Base-by-base conservation (phyloP, 2,329 filamentous ascomycete genomes). In the Sporothrix variecibatus region DNA sequence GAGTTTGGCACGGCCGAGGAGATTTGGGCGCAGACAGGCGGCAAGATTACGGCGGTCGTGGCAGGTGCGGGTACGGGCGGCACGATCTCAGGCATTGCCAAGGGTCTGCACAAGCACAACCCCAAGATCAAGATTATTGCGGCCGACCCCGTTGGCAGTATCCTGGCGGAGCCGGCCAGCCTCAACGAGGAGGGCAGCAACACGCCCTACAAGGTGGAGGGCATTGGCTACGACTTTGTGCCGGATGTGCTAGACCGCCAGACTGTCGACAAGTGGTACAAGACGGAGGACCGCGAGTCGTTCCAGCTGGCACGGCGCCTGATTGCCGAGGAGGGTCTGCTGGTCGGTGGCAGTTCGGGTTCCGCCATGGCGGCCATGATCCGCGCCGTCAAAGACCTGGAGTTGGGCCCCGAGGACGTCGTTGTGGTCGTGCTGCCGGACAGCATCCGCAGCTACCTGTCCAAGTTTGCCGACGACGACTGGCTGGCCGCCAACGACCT, bases 381-480 rank as follows among this genome's bases (percentile, higher is more conserved):
- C 40, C 89, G 90, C 78, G 94, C 94, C 0, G 89, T 92, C 72
- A 91, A 92, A 82, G 94, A 97, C 67, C 85, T 93, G 72, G 86
- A 88, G n/a, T 88, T 97, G 77, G 89, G 89, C 76, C 93, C 95
- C 81, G 93, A 93, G 74, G 95, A 99, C 80, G 90, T 94, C 1
- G 90, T 98, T 0, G 96, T 99, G 38, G 94, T 98, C 38, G 86
- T 99, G 72, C 87, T 98, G 23, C 97, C 96, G 0, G 96, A 99
- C 83, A 97, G 94, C 85, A 98, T 99, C 81, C 90, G 96, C 80
- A 98, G 94, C 84, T 99, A 99, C 83, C 90, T 99, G 34, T 95
- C 93, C 85, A 99, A 99, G 89, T 99, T 99, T 81, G 94, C 94
- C 77, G 96, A 99, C 81, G 97, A 99, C 81, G 96, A 98, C 86